Percentiles rank a stretch among this genome's conserved stretches.
Evolutionary conservation across 441 rosid species (phyloP).

Genomic region (Gossypium lobatum): DNA sequence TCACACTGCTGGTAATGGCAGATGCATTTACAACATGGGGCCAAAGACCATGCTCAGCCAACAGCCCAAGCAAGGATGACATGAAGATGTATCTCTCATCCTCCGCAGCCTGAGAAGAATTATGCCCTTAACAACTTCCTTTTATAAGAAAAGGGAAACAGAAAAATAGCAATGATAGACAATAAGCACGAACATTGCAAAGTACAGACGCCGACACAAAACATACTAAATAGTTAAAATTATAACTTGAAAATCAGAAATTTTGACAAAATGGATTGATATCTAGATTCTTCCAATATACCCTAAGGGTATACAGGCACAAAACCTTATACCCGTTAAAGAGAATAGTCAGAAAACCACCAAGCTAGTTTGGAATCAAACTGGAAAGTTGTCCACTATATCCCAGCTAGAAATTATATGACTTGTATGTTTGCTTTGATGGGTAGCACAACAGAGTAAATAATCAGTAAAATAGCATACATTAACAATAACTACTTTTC

Average conservation of each 20-base stretch:
- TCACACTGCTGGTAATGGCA: constrained; percentile 52
- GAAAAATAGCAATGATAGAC: not conserved
- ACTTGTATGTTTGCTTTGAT: not conserved
- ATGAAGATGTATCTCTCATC: constrained; percentile 76
- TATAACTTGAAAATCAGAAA: not conserved
- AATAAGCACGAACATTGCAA: not conserved
- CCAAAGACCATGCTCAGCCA: constrained; percentile 75
- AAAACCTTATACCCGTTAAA: not conserved
- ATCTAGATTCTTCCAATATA: not conserved
- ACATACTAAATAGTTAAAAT: not conserved
- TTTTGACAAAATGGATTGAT: constrained; percentile 1
- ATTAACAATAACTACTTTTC: not conserved
- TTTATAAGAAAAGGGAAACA: not conserved
- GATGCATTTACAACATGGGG: constrained; percentile 76
- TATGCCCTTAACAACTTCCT: not conserved
- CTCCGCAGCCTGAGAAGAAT: constrained; percentile 55
- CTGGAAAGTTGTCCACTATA: not conserved
- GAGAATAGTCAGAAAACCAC: not conserved
- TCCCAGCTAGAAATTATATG: not conserved
- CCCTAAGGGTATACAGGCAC: not conserved
- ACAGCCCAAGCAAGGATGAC: constrained; percentile 82
- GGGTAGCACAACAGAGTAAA: not conserved
- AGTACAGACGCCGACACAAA: not conserved
- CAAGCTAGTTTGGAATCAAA: not conserved
- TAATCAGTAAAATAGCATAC: not conserved